Evolutionary conservation across 768 basidiomycete species (phyloP), one percentile per base, ranked within the genome.

Genomic region (Filobasidium floriforme): DNA sequence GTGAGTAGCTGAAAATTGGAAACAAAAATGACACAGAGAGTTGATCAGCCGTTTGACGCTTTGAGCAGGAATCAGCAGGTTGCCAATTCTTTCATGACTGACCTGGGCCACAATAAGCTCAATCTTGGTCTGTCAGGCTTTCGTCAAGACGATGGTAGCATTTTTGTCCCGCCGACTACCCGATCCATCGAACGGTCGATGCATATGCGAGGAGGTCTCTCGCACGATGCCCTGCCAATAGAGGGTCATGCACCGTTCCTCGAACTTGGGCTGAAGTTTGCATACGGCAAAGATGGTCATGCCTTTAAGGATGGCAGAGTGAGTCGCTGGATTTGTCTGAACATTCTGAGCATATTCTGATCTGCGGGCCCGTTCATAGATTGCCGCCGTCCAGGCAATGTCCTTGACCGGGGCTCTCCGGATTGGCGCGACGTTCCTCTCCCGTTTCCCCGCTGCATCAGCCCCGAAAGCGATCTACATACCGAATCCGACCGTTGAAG

Each of bases 241-340:
- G 69, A 72, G 55, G 77, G 77, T 10, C 66, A 73, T 67, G 63
- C 65, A 28, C 68, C 67, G 4, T 78, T 78, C 68, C 60, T 78
- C 19, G 71, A 73, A 41, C 61, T 51, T 19, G 74, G 71, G 5
- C 59, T 71, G 3, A 69, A 68, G 55, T 71, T 78, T 52, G 72
- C 75, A 7, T 78, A 75, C 67, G 77, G 77, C 0, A 68, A 32
- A 11, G 73, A 78, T 7, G 72, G 70, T 41, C 63, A 67, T 44
- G 68, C 71, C n/a, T 75, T 72, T 60, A 66, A 69, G 41, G 68
- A 75, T 57, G 55, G 62, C 15, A 46, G 69, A 57, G 76, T 74
- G 51, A 68, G 77, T 68, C 52, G 1, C 32, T 0, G 7, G 15
- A 89, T 91, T 73, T 2, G 24, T 12, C 41, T 44, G 26, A 28